Base-by-base conservation (phyloP, 495 filamentous ascomycete genomes). In the Polyplosphaeria fusca region DNA sequence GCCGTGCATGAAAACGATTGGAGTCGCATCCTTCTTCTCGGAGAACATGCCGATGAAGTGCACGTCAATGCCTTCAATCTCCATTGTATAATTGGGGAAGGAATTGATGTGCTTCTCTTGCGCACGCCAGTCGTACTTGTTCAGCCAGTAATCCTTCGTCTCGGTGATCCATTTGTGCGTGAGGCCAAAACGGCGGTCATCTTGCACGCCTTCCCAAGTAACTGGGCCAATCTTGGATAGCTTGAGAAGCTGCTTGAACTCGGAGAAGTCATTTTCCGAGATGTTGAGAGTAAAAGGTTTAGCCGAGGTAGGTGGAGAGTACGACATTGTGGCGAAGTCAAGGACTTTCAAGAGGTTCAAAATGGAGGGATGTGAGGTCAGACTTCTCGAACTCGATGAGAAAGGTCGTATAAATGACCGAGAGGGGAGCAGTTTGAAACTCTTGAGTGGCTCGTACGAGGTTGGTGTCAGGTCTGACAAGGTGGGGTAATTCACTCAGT, bases 21-120 rank as follows among this genome's bases (percentile, higher is more conserved):
- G 86, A 16, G 84, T 69, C 3, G 84, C 86, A 70, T 83, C 76
- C 14, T 67, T 47, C 28, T 76, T 78, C 55, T 75, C 63, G 0
- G 83, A 86, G 60, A 86, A 85, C 0, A 87, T 65, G 0, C 74
- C 85, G 0, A 79, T 72, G 52, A 87, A 88, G 59, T 87, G 85
- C 5, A 88, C 73, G 0, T 69, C 65, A 23, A 79, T 53, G 20
- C 76, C 73, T 35, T 76, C 71, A 22, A 88, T 69, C 2, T 69
- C 61, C 9, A 74, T 71, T 0, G 63, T 81, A 70, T 77, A 88
- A 56, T 89, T 80, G 2, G 85, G 82, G 58, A 85, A 79, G 9
- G 66, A 74, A 70, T 89, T 88, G 47, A 85, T 81, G 28, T 73
- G 73, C 11, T 70, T 58, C 63, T 87, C 83, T 12, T 69, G 66